Evolutionary conservation across 1,284 basidiomycete species (phyloP), one percentile per base, ranked within the genome.

Genomic region (Ceratobasidium sp.): DNA sequence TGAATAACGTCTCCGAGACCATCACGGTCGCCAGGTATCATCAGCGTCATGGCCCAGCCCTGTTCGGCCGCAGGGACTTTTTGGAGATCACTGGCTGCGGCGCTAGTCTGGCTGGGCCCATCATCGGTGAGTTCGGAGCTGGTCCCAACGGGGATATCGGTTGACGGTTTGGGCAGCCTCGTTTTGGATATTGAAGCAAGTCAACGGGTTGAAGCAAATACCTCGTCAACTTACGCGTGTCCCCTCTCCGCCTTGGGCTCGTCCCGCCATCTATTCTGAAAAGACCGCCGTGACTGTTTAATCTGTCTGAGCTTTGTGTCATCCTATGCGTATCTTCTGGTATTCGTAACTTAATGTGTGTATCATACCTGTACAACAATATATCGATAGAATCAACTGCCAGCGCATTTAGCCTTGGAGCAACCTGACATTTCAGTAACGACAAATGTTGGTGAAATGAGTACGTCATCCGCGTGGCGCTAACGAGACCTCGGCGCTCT

Each of bases 171-270:
- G 59, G 5, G n/a, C 25, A 74, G 71, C 71, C 46, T 74, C 71
- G 13, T 74, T 74, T 61, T 74, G 71, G 71, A 74, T 74, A 64
- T 51, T 74, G 46, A 74, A 74, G 61, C 71, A 74, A 37, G 71
- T 61, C 19, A 54, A 74, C 40, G 71, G 71, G 11, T 46, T 74
- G 49, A 74, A 74, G 61, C 61, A 74, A 43, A 44, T 74, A 22
- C 71, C 71, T 29, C 44, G 59, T 49, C 46, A 74, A 32, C 71
- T 74, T 29, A 15, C 32, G 13, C 49, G 59, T 64, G 59, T 61
- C 37, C 71, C 71, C 7, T 74, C 71, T 37, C 71, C 71, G 15
- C 71, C 71, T 11, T 74, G 71, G 71, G 71, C 61, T 0, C 71
- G 49, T 19, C 71, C 71, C 46, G 22, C 46, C 37, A 11, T 52